Conservation (phyloP, 768 basidiomycete genomes). For the Ramaria rubella region DNA sequence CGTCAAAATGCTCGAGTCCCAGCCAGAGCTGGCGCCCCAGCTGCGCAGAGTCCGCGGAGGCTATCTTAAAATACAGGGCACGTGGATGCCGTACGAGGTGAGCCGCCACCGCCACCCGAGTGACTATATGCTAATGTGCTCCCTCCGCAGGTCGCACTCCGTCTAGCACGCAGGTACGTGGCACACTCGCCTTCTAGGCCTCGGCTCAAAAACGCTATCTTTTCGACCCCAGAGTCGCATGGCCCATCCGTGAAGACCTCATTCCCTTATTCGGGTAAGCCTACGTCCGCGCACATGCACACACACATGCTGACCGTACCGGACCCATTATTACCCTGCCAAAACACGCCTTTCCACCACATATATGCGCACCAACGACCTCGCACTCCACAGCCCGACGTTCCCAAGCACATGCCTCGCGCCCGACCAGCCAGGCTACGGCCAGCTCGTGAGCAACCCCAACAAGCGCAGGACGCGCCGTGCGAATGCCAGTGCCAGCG, state of each 20-base stretch:
- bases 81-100: slow-evolving; percentile 91
- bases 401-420: slow-evolving; percentile 80
- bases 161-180: slow-evolving; percentile 69
- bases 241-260: slow-evolving; percentile 80
- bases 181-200: slow-evolving; percentile 11
- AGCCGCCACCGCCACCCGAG: slow-evolving; percentile 15
- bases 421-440: slow-evolving; percentile 81
- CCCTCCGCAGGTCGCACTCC: slow-evolving; percentile 59
- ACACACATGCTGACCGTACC: background rate
- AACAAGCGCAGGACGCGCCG: slow-evolving; percentile 14
- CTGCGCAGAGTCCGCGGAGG: slow-evolving; percentile 82
- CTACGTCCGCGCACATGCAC: background rate
- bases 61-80: slow-evolving; percentile 88
- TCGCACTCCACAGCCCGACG: slow-evolving; percentile 48
- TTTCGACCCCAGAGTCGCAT: slow-evolving; percentile 74
- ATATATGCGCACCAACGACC: slow-evolving; percentile 1
- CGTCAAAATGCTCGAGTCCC: slow-evolving; percentile 87
- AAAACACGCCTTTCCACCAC: background rate
- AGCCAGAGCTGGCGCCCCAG: slow-evolving; percentile 77
- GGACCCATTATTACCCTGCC: slow-evolving; percentile 1
- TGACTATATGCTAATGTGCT: background rate
- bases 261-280: slow-evolving; percentile 82
- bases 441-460: slow-evolving; percentile 60
- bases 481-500: slow-evolving; percentile 7
- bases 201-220: slow-evolving; percentile 11